These are phyloP conservation scores for Ascodesmis nigricans DNA, from an alignment of 495 filamentous ascomycete species.

Conservation along the genomic window DNA sequence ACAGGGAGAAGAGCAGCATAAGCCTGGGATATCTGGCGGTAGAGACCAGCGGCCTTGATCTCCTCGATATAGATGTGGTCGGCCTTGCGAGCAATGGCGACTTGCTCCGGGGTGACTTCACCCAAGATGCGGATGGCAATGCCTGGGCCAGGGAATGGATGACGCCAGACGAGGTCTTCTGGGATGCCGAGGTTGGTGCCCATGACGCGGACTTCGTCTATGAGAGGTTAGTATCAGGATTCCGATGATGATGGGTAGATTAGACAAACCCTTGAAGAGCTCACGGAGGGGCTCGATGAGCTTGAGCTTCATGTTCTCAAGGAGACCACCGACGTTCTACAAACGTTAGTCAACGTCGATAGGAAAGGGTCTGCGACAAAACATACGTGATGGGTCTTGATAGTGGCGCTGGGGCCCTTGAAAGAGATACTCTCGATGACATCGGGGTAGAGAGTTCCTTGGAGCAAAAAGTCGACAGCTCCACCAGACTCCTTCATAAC, in stretches of 20 bases:
- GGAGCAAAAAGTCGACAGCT: slow-evolving; percentile 61
- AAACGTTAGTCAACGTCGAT: slow-evolving; percentile 24
- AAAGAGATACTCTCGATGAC: slow-evolving; percentile 66
- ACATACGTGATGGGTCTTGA: slow-evolving; percentile 36
- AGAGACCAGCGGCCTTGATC: slow-evolving; percentile 66
- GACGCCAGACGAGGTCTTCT: slow-evolving; percentile 57
- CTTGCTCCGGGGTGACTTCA: slow-evolving; percentile 58
- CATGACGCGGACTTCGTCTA: slow-evolving; percentile 63
- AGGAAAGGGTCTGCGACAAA: not conserved
- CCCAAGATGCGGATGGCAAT: slow-evolving; percentile 79
- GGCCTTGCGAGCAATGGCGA: slow-evolving; percentile 61
- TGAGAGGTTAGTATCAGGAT: slow-evolving; percentile 31
- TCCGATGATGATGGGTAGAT: not conserved
- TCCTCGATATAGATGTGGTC: slow-evolving; percentile 76
- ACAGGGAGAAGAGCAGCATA: slow-evolving; percentile 56
- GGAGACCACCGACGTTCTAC: slow-evolving; percentile 65
- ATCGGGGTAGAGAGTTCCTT: slow-evolving; percentile 48
- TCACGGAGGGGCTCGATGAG: slow-evolving; percentile 53
- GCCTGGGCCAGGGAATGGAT: slow-evolving; percentile 68
- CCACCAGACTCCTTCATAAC: slow-evolving; percentile 47
- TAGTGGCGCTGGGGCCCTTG: slow-evolving; percentile 60
- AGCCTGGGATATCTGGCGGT: slow-evolving; percentile 61
- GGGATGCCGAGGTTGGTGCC: slow-evolving; percentile 57
- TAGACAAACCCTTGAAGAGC: slow-evolving; percentile 24
- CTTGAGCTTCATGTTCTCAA: slow-evolving; percentile 29